Evolutionary conservation across 2,329 filamentous ascomycete species (phyloP).

Genomic region (Cryphonectria japonica): DNA sequence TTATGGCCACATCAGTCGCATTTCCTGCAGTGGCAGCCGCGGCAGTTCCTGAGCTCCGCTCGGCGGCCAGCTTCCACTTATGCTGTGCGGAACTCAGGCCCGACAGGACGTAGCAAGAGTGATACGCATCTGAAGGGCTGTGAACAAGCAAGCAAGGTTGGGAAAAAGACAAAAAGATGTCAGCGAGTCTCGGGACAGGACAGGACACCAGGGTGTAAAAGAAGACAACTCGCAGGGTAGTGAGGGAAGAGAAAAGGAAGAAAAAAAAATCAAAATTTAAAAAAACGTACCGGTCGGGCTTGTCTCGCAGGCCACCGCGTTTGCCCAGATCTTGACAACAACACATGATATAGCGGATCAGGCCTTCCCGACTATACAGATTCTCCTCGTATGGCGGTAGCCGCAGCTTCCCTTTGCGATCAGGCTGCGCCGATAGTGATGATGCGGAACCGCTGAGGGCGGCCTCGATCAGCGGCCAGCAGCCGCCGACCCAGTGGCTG

Average conservation of each 20-base stretch:
- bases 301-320: constrained; percentile 86
- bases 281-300: constrained; percentile 78
- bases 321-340: constrained; percentile 78
- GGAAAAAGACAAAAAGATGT: neutral
- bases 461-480: constrained; percentile 89
- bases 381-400: constrained; percentile 44
- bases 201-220: neutral
- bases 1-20: constrained; percentile 35
- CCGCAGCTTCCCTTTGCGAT: constrained; percentile 35
- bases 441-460: constrained; percentile 52
- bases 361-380: constrained; percentile 80
- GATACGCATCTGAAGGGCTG: constrained; percentile 83
- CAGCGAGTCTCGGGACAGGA: constrained; percentile 15
- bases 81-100: constrained; percentile 85
- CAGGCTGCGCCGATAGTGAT: constrained; percentile 33
- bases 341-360: constrained; percentile 86
- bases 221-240: neutral
- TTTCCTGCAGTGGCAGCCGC: constrained; percentile 37
- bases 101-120: constrained; percentile 88
- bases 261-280: neutral
- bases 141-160: neutral
- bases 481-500: constrained; percentile 95
- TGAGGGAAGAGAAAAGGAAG: neutral
- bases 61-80: constrained; percentile 53
- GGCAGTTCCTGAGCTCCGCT: constrained; percentile 40